Evolutionary conservation across 139 green algal species (phyloP).

Genomic region (Chlorella sp.): DNA sequence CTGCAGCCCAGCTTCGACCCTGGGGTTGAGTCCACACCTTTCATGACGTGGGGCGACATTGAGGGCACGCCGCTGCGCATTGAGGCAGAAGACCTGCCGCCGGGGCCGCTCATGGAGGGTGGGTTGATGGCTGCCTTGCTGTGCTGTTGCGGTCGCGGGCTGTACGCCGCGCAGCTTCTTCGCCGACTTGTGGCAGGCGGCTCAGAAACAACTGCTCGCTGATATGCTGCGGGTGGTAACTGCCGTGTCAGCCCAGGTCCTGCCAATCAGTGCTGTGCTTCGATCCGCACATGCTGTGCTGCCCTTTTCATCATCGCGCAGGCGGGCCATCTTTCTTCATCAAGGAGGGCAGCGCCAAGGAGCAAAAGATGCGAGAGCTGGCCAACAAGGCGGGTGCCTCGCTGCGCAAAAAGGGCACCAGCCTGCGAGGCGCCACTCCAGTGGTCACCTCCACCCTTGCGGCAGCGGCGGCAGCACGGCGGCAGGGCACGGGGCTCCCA

Average conservation of each 20-base stretch:
- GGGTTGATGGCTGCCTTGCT: too few species aligned
- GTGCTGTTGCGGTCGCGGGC: too few species aligned
- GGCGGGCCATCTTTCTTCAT: conserved; percentile 36
- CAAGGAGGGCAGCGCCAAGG: conserved; percentile 10
- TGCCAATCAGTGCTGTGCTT: too few species aligned
- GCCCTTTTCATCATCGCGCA: too few species aligned
- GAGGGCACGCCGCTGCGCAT: conserved; percentile 78
- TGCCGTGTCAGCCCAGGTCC: too few species aligned
- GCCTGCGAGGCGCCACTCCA: neutral
- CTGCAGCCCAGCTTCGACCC: conserved; percentile 51
- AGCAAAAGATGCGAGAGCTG: conserved; percentile 26
- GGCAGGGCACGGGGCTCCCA: neutral
- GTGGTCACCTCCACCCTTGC: neutral
- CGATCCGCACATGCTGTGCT: too few species aligned
- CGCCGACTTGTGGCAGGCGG: too few species aligned
- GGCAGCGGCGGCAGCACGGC: conserved; percentile 15
- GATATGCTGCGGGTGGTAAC: too few species aligned
- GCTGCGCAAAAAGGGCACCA: neutral
- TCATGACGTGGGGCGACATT: conserved; percentile 94
- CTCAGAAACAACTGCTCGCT: too few species aligned
- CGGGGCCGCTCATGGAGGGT: conserved; percentile 9
- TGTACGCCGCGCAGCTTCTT: too few species aligned
- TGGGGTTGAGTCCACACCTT: conserved; percentile 65
- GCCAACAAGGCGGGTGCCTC: conserved; percentile 6
- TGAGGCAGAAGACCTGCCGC: conserved; percentile 40